These are phyloP conservation scores for Parastagonospora nodorum DNA, from an alignment of 2,329 filamentous ascomycete species.

Conservation along the genomic window DNA sequence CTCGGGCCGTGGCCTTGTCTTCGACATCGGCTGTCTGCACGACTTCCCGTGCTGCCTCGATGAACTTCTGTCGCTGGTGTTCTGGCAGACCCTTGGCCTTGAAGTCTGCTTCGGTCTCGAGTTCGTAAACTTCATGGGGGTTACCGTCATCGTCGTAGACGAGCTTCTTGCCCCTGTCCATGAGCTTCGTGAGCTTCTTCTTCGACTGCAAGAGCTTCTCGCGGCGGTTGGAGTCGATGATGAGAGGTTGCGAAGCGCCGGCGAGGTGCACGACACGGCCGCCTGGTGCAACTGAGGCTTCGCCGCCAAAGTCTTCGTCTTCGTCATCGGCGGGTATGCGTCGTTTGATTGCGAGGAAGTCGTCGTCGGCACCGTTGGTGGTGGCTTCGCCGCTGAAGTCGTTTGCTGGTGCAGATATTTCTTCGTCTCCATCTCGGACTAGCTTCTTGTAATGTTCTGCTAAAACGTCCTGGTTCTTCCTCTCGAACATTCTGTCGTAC, in stretches of 20 bases:
- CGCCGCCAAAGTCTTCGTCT: constrained; percentile 48
- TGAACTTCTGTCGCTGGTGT: constrained; percentile 75
- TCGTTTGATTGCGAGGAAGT: constrained; percentile 89
- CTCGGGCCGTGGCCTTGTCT: constrained; percentile 80
- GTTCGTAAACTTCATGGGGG: constrained; percentile 82
- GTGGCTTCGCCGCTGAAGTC: constrained; percentile 41
- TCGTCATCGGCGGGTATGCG: constrained; percentile 75
- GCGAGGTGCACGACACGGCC: constrained; percentile 68
- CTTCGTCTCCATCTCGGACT: constrained; percentile 61
- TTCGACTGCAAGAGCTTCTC: constrained; percentile 96
- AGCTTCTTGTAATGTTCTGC: constrained; percentile 93
- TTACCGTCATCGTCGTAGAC: constrained; percentile 93
- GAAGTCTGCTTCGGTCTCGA: constrained; percentile 85
- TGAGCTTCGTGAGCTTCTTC: constrained; percentile 90
- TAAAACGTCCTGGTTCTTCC: constrained; percentile 92
- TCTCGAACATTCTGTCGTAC: constrained; percentile 97
- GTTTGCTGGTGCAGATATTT: constrained; percentile 45
- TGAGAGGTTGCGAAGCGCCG: constrained; percentile 69
- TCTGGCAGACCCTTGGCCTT: constrained; percentile 74
- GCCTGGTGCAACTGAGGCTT: constrained; percentile 41
- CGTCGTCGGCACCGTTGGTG: constrained; percentile 66
- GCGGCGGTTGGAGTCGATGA: constrained; percentile 92
- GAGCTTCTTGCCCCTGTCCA: constrained; percentile 81
- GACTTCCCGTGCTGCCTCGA: constrained; percentile 73
- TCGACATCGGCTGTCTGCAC: constrained; percentile 76